Evolutionary conservation across 768 basidiomycete species (phyloP), one percentile per base, ranked within the genome.

Genomic region (Floccularia luteovirens): DNA sequence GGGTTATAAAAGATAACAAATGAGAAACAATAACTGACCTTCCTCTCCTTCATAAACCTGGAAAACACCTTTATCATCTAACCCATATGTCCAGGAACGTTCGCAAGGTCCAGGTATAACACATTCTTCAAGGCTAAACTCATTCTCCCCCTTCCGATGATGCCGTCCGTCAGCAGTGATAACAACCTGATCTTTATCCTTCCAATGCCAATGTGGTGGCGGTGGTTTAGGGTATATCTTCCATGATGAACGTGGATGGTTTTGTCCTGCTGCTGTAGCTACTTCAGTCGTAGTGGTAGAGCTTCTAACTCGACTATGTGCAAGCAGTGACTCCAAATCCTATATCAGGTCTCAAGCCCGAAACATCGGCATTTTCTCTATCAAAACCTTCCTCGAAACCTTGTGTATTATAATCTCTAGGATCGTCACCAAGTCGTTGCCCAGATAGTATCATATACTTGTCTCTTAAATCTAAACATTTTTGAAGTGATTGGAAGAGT

Each of bases 171-270:
- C 70, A 7, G 63, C 48, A 43, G 68, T 74, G 24, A 73, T 64
- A n/a, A n/a, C n/a, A 5, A 62, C 63, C 8, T 66, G 62, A 17
- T 70, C 57, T 36, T 74, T 63, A 34, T 75, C 66, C 28, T 66
- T 73, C 81, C 87, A 92, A 52, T 90, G 90, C 96, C 96, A 99
- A 51, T 92, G 92, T 0, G 93, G 94, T 2, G 90, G 88, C 0
- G 96, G 96, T 3, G 96, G 93, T 8, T 69, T 73, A 0, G 96
- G 96, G 50, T 96, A 96, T 48, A 97, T 85, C 39, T 73, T 75
- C 96, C 96, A 99, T 3, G 76, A 65, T 25, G 74, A 51, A 48
- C 10, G 19, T 72, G 43, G 17, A 43, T 42, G 36, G 44, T 31
- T n/a, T 33, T 38, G 6, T 38, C 36, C 31, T 17, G 63, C n/a